Evolutionary conservation across 1,139 yeast species (phyloP), one percentile per base, ranked within the genome.

Genomic region (Yamadazyma atmosphaerica): DNA sequence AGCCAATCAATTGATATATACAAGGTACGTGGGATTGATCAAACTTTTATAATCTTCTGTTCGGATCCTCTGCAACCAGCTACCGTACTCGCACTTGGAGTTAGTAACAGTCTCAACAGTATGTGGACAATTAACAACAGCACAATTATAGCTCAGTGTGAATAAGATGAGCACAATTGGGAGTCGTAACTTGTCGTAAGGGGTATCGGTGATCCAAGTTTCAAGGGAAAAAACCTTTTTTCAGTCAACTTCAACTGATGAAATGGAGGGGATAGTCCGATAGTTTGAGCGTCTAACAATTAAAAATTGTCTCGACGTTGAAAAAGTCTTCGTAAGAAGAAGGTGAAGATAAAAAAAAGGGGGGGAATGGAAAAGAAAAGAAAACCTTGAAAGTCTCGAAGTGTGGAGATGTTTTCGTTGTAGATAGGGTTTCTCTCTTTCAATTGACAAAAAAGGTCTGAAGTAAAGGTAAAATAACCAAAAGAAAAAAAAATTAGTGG

Each of bases 21-120:
- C 31, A 28, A 28, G 31, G 31, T 28, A 28, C 11, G 16, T 28
- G 31, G 31, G 21, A 14, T 23, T n/a, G 31, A 28, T 28, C 31
- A 28, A 16, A n/a, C n/a, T 11, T 7, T 5, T 6, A 10, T n/a
- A 23, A 23, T 8, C 11, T 5, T 23, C 26, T 4, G 11, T 23
- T 23, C 11, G 26, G 11, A 7, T 23, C 11, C 26, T 23, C 12
- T 23, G 11, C n/a, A 23, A 23, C 4, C 26, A 23, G n/a, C 11
- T 11, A 23, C 26, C 11, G 9, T 6, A 19, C 26, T 23, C 26
- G 26, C 26, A 11, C 26, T 23, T 4, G 26, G 11, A 12, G 26
- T 7, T 23, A n/a, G 26, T 4, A 6, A 19, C 11, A 10, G 26
- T 5, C 4, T 11, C 26, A 23, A 11, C 7, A n/a, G 12, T 4